These are phyloP conservation scores for Lizonia empirigonia DNA, from an alignment of 2,329 filamentous ascomycete genomes.

Conservation along the genomic window DNA sequence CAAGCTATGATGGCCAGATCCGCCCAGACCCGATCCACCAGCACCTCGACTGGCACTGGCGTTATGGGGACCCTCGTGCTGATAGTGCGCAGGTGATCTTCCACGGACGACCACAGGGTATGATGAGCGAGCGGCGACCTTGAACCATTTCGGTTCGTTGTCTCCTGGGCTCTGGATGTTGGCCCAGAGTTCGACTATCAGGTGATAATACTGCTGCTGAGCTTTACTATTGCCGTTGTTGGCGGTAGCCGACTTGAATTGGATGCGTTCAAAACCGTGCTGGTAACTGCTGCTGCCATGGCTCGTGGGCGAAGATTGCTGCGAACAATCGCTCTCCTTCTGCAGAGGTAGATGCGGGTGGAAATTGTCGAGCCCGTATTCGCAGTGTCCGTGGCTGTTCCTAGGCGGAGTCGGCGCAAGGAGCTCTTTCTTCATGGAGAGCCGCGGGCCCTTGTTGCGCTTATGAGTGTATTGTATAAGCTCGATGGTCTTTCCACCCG, in stretches of 20 bases:
- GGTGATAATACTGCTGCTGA: constrained; percentile 89
- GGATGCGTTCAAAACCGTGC: constrained; percentile 82
- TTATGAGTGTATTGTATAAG: constrained; percentile 92
- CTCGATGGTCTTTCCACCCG: constrained; percentile 76
- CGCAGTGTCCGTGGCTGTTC: constrained; percentile 49
- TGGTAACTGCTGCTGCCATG: constrained; percentile 48
- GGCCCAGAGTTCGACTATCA: constrained; percentile 72
- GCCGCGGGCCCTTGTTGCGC: constrained; percentile 83
- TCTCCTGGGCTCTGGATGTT: constrained; percentile 44
- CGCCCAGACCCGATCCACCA: constrained; percentile 39
- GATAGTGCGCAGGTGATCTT: constrained; percentile 52
- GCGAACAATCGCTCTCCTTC: constrained; percentile 36
- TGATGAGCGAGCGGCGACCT: constrained; percentile 44
- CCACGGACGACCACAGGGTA: constrained; percentile 49
- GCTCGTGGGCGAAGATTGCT: constrained; percentile 43
- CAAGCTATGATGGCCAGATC: constrained; percentile 60
- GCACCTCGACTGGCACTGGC: constrained; percentile 41
- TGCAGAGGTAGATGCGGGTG: constrained; percentile 54
- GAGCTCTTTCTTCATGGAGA: constrained; percentile 71
- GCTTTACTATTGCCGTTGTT: constrained; percentile 92
- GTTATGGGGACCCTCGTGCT: constrained; percentile 54
- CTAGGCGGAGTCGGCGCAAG: constrained; percentile 70
- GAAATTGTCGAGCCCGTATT: constrained; percentile 48
- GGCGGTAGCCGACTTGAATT: constrained; percentile 91
- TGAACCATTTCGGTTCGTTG: constrained; percentile 42